A percentile compares a stretch with the other conserved stretches of the same genome.
Evolutionary conservation across 2,329 filamentous ascomycete genomes (phyloP).

Genomic region (Penicillium corylophilum): DNA sequence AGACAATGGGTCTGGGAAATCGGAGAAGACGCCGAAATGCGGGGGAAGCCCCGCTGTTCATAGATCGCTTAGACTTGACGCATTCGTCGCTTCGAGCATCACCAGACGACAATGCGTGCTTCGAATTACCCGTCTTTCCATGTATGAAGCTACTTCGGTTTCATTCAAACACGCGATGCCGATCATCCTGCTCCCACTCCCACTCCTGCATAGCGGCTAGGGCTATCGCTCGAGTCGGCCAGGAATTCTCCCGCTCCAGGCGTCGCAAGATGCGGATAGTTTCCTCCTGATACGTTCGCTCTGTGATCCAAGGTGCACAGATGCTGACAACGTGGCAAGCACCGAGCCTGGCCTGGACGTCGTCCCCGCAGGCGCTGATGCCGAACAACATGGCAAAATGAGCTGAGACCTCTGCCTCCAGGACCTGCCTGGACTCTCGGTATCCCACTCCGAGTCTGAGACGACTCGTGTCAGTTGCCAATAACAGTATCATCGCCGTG

Average conservation of each 20-base stretch:
- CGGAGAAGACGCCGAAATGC: neutral
- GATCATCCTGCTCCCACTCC: neutral
- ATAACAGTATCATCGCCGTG: neutral
- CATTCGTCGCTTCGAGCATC: neutral
- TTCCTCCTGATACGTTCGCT: neutral
- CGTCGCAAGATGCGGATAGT: neutral
- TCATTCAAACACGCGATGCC: no score
- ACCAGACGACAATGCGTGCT: neutral
- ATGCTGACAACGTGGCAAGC: neutral
- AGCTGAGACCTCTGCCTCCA: neutral
- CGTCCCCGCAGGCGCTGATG: neutral
- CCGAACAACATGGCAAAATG: neutral
- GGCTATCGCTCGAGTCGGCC: neutral
- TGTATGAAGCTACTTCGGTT: neutral
- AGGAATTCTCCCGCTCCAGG: neutral
- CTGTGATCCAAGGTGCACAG: neutral
- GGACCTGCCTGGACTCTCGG: neutral
- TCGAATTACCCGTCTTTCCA: neutral
- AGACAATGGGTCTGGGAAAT: no score
- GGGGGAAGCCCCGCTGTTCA: no score
- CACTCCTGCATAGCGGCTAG: neutral
- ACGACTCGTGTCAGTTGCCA: neutral
- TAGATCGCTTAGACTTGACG: neutral
- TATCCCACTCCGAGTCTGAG: neutral
- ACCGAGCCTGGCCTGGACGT: neutral